Percentiles rank a stretch among this genome's conserved stretches.
phyloP scores from a whole-genome alignment of 2,329 filamentous ascomycete species.

The Pezicula carpinea region DNA sequence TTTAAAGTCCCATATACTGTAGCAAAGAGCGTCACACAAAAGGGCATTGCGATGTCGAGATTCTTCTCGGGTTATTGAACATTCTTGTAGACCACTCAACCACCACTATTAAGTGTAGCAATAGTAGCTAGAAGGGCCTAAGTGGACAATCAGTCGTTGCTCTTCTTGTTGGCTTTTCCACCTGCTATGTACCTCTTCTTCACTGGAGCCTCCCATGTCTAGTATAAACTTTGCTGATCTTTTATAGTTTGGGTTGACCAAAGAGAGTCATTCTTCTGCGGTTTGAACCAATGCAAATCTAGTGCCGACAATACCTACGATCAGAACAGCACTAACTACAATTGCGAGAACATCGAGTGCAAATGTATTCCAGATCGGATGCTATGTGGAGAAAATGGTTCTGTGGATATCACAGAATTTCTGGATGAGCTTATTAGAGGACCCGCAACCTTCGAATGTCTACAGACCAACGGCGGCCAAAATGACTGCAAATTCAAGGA shows the following conservation, averaged over 20 bases:
- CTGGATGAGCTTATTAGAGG: slow-evolving; percentile 77
- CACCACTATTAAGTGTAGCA: no score
- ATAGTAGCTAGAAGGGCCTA: no score
- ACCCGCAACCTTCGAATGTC: slow-evolving; percentile 78
- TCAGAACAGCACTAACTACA: slow-evolving; percentile 79
- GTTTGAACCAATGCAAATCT: slow-evolving; percentile 75
- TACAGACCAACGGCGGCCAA: slow-evolving; percentile 55
- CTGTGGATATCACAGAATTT: slow-evolving; percentile 89
- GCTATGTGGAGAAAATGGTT: slow-evolving; percentile 87
- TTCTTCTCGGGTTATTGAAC: no score
- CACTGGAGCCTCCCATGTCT: no score
- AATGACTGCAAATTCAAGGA: slow-evolving; percentile 81
- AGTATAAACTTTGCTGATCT: slow-evolving; percentile 16
- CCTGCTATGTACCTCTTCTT: no score
- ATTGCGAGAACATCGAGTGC: slow-evolving; percentile 80
- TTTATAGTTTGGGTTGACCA: slow-evolving; percentile 85
- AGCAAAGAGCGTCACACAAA: no score
- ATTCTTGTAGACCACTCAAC: no score
- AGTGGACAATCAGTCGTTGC: no score
- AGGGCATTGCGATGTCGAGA: no score
- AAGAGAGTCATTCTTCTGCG: slow-evolving; percentile 93
- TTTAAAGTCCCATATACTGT: slow-evolving; percentile 5
- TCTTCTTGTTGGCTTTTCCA: no score
- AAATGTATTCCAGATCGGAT: slow-evolving; percentile 86
- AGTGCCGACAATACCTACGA: slow-evolving; percentile 61